phyloP scores from a whole-genome alignment of 2,329 filamentous ascomycete genomes.

The Hymenoscyphus repandus region DNA sequence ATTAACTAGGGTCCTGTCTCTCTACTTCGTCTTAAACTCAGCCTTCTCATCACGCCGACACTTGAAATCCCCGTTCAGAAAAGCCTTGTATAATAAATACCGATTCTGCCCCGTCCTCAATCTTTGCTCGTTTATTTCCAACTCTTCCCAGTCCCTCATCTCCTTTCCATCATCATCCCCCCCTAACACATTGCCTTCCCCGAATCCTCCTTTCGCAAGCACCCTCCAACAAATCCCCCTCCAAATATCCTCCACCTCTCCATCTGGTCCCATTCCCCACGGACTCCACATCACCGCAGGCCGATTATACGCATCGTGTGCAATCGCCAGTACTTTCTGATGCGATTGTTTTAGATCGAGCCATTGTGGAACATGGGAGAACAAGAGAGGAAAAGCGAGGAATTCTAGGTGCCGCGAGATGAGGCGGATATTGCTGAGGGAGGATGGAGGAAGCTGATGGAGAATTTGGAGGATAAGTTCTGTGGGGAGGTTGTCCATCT shows the following conservation, averaged over 20 bases:
- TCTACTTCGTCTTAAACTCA: too few species aligned
- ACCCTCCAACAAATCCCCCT: conserved; percentile 18
- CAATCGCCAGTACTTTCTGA: conserved; percentile 8
- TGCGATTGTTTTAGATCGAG: conserved; percentile 12
- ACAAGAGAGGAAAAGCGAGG: conserved; percentile 11
- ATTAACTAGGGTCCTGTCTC: too few species aligned
- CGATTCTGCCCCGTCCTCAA: conserved; percentile 22
- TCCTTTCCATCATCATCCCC: conserved; percentile 10
- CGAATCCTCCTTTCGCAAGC: conserved; percentile 1
- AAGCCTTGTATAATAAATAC: conserved; percentile 18
- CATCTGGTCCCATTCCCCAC: conserved; percentile 13
- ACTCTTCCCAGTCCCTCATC: conserved; percentile 20
- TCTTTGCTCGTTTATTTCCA: conserved; percentile 16
- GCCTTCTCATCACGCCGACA: neutral
- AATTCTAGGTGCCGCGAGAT: neutral
- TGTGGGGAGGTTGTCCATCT: neutral
- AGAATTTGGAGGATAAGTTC: neutral
- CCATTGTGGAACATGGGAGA: conserved; percentile 17
- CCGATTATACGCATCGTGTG: conserved; percentile 11
- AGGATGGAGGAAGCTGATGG: neutral
- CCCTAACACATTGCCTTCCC: neutral
- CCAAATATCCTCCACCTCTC: conserved; percentile 10
- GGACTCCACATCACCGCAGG: conserved; percentile 21
- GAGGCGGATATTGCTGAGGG: neutral
- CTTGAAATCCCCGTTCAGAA: conserved; percentile 4